Evolutionary conservation across 768 basidiomycete genomes (phyloP), one percentile per base, ranked within the genome.

Genomic region (Hebeloma cylindrosporum): DNA sequence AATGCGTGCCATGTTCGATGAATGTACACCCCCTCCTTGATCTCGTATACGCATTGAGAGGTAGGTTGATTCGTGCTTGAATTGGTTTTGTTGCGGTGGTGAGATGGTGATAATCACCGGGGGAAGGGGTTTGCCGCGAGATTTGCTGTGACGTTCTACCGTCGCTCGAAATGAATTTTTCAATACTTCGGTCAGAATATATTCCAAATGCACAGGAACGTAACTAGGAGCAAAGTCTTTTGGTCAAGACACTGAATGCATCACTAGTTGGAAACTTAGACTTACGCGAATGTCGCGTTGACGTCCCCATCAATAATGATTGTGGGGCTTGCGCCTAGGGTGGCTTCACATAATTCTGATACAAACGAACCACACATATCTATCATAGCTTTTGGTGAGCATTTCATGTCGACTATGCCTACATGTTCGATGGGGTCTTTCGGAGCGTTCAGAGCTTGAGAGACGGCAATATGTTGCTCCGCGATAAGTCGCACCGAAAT

Each of bases 141-240:
- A 63, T 39, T 73, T 76, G 45, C 68, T 63, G 45, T 91, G 80
- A 45, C 80, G 78, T 58, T 94, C 92, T 18, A 91, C 83, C 2
- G 88, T 92, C 6, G 92, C 92, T 23, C 92, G 83, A 66, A 91
- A 94, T 0, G 91, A 79, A 59, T 94, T 94, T 66, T 94, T 94
- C 29, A 94, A 74, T 29, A 94, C 79, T 62, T 94, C 92, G 2
- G 92, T 94, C 42, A 93, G 68, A 54, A 93, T 88, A 60, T 93
- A 94, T 62, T 94, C 92, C 26, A 94, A 74, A 60, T 94, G 93
- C 1, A 91, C 86, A 3, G 93, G 90, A 28, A 93, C 81, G 57
- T 91, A 92, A 18, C 90, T 91, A 56, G 30, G 29, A 29, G 28
- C 5, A 13, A 35, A n/a, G n/a, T n/a, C n/a, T n/a, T 9, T 23